Percentiles rank a stretch among this genome's conserved stretches.
Conservation (phyloP, 257 asterid species). For the Rubia yunnanensis region DNA sequence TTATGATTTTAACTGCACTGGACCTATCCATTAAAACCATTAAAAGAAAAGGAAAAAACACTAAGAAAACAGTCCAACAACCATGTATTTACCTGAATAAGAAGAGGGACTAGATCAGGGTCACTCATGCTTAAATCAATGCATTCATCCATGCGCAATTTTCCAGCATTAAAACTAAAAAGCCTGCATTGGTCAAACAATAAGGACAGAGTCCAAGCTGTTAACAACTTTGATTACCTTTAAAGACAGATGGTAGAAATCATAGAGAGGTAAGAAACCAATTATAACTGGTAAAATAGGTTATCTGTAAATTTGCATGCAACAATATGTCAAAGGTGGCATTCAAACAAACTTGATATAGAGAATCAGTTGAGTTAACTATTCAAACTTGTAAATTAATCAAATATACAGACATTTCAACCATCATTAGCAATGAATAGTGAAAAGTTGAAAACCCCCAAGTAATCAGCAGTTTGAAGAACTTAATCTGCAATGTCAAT, state of each 20-base stretch:
- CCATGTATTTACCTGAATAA: conserved; percentile 63
- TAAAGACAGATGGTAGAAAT: not conserved
- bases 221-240: conserved; percentile 1
- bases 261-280: not conserved
- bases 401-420: not conserved
- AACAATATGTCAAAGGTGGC: not conserved
- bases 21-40: not conserved
- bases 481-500: not conserved
- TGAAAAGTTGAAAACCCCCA: too few relatives aligned
- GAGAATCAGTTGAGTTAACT: not conserved
- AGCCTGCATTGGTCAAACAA: conserved; percentile 45
- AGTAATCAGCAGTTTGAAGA: not conserved
- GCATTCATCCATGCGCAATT: conserved; percentile 84
- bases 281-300: not conserved
- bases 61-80: conserved; percentile 10
- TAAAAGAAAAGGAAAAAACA: not conserved
- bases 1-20: not conserved
- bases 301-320: not conserved
- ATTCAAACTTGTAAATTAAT: too few relatives aligned
- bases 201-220: conserved; percentile 6
- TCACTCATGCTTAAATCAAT: conserved; percentile 96
- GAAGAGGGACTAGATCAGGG: conserved; percentile 89
- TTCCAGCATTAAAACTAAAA: conserved; percentile 72
- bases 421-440: not conserved
- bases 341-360: not conserved